phyloP scores from a whole-genome alignment of 2,329 filamentous ascomycete species.

The Alternaria incomplexa region DNA sequence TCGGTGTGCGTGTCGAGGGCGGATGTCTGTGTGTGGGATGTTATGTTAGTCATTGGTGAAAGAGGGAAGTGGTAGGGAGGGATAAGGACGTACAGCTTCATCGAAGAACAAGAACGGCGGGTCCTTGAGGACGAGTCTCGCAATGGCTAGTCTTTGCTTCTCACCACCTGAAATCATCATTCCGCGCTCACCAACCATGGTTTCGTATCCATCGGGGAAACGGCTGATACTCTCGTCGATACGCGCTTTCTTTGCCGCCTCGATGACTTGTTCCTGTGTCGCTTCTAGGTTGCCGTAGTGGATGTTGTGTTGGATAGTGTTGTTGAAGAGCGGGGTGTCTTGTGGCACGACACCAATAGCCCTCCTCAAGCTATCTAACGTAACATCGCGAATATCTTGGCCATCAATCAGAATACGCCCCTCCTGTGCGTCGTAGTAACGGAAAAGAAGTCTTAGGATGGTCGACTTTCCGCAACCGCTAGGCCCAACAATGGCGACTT shows the following conservation, averaged over 20 bases:
- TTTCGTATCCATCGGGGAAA: conserved; percentile 89
- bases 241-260: conserved; percentile 79
- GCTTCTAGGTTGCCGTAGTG: conserved; percentile 86
- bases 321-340: conserved; percentile 96
- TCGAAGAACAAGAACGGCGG: conserved; percentile 92
- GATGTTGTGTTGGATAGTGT: conserved; percentile 95
- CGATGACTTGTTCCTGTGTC: conserved; percentile 71
- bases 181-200: conserved; percentile 89
- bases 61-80: not conserved
- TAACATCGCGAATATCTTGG: conserved; percentile 86
- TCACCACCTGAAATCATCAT: conserved; percentile 97
- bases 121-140: conserved; percentile 83
- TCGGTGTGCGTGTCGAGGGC: conserved; percentile 94
- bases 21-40: conserved; percentile 64
- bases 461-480: conserved; percentile 97
- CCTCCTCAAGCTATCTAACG: conserved; percentile 79
- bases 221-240: conserved; percentile 76
- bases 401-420: conserved; percentile 91
- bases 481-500: conserved; percentile 92
- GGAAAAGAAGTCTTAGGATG: conserved; percentile 86
- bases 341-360: conserved; percentile 96
- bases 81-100: conserved; percentile 68
- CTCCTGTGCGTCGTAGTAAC: conserved; percentile 87
- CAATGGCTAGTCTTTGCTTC: conserved; percentile 88
- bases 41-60: conserved; percentile 3